phyloP scores from a whole-genome alignment of 306 rosid species.

The Quercus parvula region DNA sequence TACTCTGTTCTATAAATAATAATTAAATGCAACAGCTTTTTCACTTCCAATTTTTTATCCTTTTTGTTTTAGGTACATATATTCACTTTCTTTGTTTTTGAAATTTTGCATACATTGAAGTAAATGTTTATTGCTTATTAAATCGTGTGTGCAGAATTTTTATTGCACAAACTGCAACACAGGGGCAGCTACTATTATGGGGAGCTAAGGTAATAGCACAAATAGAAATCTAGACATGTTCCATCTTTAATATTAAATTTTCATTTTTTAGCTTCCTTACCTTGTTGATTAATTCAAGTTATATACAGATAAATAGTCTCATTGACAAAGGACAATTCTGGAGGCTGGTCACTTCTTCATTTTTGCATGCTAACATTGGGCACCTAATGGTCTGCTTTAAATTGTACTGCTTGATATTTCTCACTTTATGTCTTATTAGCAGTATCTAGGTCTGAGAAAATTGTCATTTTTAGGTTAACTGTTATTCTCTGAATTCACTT shows the following conservation, averaged over 20 bases:
- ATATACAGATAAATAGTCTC: conserved; percentile 58
- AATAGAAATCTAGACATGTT: conserved; percentile 5
- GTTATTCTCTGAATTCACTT: conserved; percentile 78
- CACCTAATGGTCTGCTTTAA: conserved; percentile 72
- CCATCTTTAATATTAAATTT: background rate
- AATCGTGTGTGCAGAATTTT: conserved; percentile 48
- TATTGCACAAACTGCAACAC: conserved; percentile 65
- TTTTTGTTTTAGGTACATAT: background rate
- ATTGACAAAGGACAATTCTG: conserved; percentile 82
- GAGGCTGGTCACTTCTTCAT: conserved; percentile 82
- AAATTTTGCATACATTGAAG: conserved; percentile 7
- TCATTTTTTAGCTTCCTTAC: conserved; percentile 3
- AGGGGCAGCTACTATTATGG: conserved; percentile 72
- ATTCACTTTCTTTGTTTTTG: conserved; percentile 2
- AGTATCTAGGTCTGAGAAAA: background rate
- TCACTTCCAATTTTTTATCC: background rate
- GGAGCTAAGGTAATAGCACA: conserved; percentile 79
- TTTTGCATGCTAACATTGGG: conserved; percentile 82
- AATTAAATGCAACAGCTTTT: background rate
- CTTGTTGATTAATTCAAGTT: background rate
- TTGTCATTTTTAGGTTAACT: conserved; percentile 55
- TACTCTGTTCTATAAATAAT: background rate
- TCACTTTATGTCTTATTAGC: conserved; percentile 10
- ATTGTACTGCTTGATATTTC: conserved; percentile 8
- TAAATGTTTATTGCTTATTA: conserved; percentile 11